Conservation (phyloP, 2,329 filamentous ascomycete genomes). For the Fusarium sp. region DNA sequence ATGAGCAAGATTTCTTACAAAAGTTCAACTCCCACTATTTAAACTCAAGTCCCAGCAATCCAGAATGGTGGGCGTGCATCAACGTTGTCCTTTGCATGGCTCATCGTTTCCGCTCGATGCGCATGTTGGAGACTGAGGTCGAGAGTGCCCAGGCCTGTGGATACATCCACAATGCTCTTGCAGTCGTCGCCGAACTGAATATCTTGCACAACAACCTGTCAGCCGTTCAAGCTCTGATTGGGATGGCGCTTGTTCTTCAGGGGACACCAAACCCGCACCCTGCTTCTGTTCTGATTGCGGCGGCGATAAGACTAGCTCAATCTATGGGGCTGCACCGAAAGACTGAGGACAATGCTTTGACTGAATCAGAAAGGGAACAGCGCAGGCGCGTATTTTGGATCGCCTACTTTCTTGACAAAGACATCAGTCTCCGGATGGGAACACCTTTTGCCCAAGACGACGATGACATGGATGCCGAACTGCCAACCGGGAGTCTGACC, state of each 20-base stretch:
- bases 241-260: conserved; percentile 45
- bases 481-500: conserved; percentile 29
- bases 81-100: conserved; percentile 44
- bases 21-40: conserved; percentile 35
- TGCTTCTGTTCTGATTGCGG: conserved; percentile 38
- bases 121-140: conserved; percentile 24
- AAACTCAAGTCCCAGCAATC: conserved; percentile 20
- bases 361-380: conserved; percentile 25
- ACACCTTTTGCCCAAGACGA: conserved; percentile 46
- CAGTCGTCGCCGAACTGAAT: conserved; percentile 41
- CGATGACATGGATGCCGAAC: conserved; percentile 48
- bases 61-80: conserved; percentile 46
- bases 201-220: conserved; percentile 27
- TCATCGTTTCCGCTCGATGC: conserved; percentile 41
- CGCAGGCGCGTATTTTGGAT: conserved; percentile 47
- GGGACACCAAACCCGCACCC: conserved; percentile 43
- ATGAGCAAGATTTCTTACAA: conserved; percentile 31
- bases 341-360: conserved; percentile 10
- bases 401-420: conserved; percentile 44
- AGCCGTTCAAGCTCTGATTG: conserved; percentile 45
- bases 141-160: conserved; percentile 35
- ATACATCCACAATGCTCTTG: conserved; percentile 41
- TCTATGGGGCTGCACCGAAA: conserved; percentile 43
- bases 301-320: conserved; percentile 44
- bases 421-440: conserved; percentile 45